These are phyloP conservation scores for Chalciporus sphaerocephalus DNA, from an alignment of 768 basidiomycete species.

Conservation along the genomic window DNA sequence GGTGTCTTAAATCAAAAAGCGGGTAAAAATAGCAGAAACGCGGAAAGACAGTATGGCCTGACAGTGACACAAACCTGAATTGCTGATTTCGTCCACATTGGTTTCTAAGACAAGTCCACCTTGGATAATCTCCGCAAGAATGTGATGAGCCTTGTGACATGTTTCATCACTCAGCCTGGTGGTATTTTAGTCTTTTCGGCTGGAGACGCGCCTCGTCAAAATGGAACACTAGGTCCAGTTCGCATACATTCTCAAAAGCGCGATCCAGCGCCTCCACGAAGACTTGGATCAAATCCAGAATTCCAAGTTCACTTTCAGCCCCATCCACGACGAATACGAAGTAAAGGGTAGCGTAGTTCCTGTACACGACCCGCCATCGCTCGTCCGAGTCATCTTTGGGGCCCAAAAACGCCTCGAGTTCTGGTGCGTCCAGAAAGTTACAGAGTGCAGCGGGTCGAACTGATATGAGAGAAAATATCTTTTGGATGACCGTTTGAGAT, in stretches of 20 bases:
- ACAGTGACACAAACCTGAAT: constrained; percentile 57
- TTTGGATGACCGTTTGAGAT: constrained; percentile 68
- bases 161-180: constrained; percentile 3
- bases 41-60: constrained; percentile 3
- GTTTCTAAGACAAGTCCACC: constrained; percentile 96
- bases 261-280: constrained; percentile 96
- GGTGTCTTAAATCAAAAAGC: too few species aligned
- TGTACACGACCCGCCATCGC: constrained; percentile 83
- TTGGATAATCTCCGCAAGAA: constrained; percentile 93
- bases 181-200: not conserved
- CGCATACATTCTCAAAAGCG: constrained; percentile 97
- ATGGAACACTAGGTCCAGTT: constrained; percentile 96
- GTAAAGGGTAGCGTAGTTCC: constrained; percentile 93
- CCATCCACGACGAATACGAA: constrained; percentile 97
- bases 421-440: constrained; percentile 94
- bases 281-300: constrained; percentile 96
- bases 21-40: not conserved
- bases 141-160: constrained; percentile 77
- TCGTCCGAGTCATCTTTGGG: constrained; percentile 48
- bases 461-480: constrained; percentile 87
- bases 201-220: constrained; percentile 79
- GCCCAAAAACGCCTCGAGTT: constrained; percentile 71
- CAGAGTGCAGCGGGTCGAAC: constrained; percentile 79
- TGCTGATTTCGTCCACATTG: constrained; percentile 80
- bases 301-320: constrained; percentile 94